Base-by-base conservation (phyloP, 306 rosid species). In the Lupinus albus region DNA sequence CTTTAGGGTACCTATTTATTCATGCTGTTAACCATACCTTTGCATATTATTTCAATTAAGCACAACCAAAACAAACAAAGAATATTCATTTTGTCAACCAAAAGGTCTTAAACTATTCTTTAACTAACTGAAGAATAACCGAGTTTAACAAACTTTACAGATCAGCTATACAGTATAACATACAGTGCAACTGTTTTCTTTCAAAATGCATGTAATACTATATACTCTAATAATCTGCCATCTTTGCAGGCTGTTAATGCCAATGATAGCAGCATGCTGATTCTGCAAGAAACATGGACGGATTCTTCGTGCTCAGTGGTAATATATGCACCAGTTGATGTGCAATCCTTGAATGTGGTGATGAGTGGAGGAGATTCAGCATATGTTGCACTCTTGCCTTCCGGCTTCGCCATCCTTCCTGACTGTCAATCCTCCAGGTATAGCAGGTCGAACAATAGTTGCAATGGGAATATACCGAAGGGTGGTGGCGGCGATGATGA, bases 321-420 rank as follows among this genome's bases (percentile, higher is more conserved):
- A 11, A 95, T 88, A 17, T 94, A 86, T 48, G 97, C 99, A 5
- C 97, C 97, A 0, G 96, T 94, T 9, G 96, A 88, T 38, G 74
- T 81, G 9, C 71, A 85, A 15, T 86, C 97, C 0, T 61, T 91
- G 50, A 84, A 84, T 11, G 85, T 79, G 36, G 95, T 90, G 73
- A 86, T 88, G 90, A 79, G 80, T 1, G 99, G 97, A 0, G 96
- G 95, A 12, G 97, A 94, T 71, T 86, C 99, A 45, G 79, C 92
- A 2, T 90, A 83, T 8, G 96, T 94, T 3, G 86, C 97, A 12
- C 95, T 94, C 54, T 59, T 90, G 76, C 97, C 99, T 42, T 94
- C 99, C 1, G 99, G 99, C 14, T 94, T 94, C 33, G 92, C 92
- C 12, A 87, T 94, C 80, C 86, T 83, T 41, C 92, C 96, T 0